Evolutionary conservation across 106 monocot species (phyloP), one percentile per base, ranked within the genome.

Genomic region (Triglochin maritima): DNA sequence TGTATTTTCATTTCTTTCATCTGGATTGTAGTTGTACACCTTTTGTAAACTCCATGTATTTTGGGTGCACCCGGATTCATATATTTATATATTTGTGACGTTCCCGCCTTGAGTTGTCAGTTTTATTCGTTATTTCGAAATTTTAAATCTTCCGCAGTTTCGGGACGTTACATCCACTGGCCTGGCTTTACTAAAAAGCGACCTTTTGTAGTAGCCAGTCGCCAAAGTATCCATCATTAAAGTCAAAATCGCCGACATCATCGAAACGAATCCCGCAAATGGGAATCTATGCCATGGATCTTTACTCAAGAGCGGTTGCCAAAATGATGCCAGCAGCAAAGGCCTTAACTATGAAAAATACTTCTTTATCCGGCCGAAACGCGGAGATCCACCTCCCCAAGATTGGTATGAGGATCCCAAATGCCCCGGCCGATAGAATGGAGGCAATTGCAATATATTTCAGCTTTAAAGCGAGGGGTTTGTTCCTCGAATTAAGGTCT

Each of bases 211-310:
- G 60, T 81, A 81, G 60, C 75, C 66, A 43, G 78, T 79, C 9
- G 85, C 81, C n/a, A 74, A 6, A 5, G 79, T 81, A 52, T 81
- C 81, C 16, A 85, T 57, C 75, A 79, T 62, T 29, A 81, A 49
- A 4, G 85, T 85, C 3, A 41, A 69, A 6, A 84, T n/a, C 6
- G 84, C 80, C n/a, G 64, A 80, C 2, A 77, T 14, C 84, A 80
- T 84, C 4, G 84, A 69, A 29, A 57, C 46, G 70, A 83, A 80
- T 2, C 79, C 79, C 9, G 84, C 66, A 70, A 84, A 84, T 4
- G 84, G 84, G 61, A 80, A 84, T 16, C 73, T 47, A 16, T 53
- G 49, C 84, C 84, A 84, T 3, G 77, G 77, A 3, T 46, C 42
- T 5, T 43, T 60, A n/a, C 50, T 7, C 7, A 84, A 70, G n/a